These are phyloP conservation scores for Cystoisospora suis DNA, from an alignment of 169 alveolate genomes.

Conservation along the genomic window DNA sequence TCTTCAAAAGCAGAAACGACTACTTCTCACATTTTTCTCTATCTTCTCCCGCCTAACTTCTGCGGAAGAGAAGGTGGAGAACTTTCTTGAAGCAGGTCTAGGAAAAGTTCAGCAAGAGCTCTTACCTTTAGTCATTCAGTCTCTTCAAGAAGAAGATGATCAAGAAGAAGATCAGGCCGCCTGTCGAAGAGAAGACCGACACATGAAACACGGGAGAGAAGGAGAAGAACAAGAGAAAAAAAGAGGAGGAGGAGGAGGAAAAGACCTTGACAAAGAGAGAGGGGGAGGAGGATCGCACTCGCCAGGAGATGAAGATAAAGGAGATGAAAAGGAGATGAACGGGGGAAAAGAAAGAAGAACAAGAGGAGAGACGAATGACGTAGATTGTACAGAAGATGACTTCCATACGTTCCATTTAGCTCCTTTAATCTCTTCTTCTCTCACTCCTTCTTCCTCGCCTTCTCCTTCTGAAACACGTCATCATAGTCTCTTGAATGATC, in stretches of 20 bases:
- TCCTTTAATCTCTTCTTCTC: neutral
- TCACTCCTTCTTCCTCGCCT: neutral
- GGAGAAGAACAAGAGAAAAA: neutral
- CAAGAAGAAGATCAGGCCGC: neutral
- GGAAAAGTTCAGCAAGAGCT: neutral
- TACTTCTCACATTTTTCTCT: neutral
- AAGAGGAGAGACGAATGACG: neutral
- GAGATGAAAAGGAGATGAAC: neutral
- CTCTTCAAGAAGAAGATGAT: neutral
- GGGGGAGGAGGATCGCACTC: neutral
- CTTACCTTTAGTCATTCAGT: neutral
- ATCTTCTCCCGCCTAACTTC: neutral
- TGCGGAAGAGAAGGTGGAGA: constrained; percentile 3
- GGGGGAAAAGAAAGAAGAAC: neutral
- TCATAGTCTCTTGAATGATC: neutral
- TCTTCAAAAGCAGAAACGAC: neutral
- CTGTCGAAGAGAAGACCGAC: neutral
- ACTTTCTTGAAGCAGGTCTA: neutral
- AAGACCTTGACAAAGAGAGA: neutral
- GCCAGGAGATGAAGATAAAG: neutral
- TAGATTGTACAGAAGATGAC: neutral
- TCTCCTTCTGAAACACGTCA: neutral
- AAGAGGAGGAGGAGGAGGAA: neutral
- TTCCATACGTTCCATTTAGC: neutral
- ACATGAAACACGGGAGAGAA: neutral